Evolutionary conservation across 192 early-diverging fungal genomes (phyloP).

Genomic region (Umbelopsis isabellina): DNA sequence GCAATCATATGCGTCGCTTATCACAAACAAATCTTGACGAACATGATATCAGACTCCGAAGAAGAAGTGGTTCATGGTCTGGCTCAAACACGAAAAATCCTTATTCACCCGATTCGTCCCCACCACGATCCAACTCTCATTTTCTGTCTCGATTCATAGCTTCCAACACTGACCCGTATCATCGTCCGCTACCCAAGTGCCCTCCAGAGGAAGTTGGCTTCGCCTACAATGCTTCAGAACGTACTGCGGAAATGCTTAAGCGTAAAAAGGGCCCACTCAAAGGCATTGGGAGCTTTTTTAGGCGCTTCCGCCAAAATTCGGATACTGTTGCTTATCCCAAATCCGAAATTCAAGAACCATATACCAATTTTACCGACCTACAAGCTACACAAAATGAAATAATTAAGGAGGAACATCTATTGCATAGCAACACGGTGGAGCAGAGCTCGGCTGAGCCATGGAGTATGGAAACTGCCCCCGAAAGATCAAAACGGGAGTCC

Average conservation of each 20-base stretch:
- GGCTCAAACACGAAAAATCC: not conserved
- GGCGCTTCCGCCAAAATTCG: slow-evolving; percentile 1
- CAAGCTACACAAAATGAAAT: too few relatives aligned
- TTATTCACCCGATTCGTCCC: not conserved
- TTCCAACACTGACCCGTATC: not conserved
- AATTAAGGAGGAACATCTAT: too few relatives aligned
- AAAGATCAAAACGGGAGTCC: slow-evolving; percentile 7
- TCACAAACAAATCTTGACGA: too few relatives aligned
- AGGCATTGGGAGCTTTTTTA: slow-evolving; percentile 1
- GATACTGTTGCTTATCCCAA: not conserved
- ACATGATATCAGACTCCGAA: not conserved
- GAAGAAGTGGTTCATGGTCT: slow-evolving; percentile 11
- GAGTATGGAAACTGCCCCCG: not conserved
- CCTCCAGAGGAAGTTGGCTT: not conserved
- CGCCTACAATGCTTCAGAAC: slow-evolving; percentile 13
- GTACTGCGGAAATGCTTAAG: not conserved
- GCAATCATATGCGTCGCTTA: not conserved
- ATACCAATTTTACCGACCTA: too few relatives aligned
- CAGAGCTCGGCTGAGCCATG: too few relatives aligned
- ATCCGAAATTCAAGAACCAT: too few relatives aligned
- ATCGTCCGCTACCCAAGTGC: not conserved
- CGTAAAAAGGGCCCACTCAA: slow-evolving; percentile 14
- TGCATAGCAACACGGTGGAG: too few relatives aligned
- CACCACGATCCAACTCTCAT: not conserved
- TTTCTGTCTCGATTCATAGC: slow-evolving; percentile 4